Evolutionary conservation across 805 yeast genomes (phyloP).

Genomic region (Kodamaea kakaduensis): DNA sequence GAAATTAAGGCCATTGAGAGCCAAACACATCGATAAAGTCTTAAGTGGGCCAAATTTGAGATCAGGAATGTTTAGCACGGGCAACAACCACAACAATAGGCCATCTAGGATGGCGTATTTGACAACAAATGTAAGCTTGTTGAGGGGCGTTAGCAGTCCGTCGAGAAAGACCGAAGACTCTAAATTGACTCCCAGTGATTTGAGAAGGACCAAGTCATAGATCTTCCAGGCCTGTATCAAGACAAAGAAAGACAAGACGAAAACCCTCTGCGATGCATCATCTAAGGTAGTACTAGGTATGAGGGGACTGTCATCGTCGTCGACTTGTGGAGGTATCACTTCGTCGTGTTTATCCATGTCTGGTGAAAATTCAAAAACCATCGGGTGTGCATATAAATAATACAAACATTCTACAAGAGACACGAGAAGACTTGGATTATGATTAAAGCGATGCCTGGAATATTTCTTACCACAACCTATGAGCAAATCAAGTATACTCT

Average conservation of each 20-base stretch:
- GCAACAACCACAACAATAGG: slow-evolving; percentile 62
- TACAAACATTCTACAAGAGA: no score
- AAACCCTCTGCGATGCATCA: slow-evolving; percentile 69
- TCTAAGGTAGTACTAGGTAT: slow-evolving; percentile 68
- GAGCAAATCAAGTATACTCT: no score
- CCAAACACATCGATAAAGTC: slow-evolving; percentile 45
- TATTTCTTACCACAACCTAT: no score
- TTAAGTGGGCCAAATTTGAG: slow-evolving; percentile 59
- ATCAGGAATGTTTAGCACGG: slow-evolving; percentile 72
- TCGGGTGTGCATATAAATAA: not conserved
- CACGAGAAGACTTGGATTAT: no score
- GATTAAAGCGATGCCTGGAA: no score
- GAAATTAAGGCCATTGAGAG: slow-evolving; percentile 49
- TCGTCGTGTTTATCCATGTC: slow-evolving; percentile 3
- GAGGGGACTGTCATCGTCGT: slow-evolving; percentile 22
- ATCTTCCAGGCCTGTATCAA: slow-evolving; percentile 84
- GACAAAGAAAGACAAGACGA: slow-evolving; percentile 61
- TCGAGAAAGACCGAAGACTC: slow-evolving; percentile 18
- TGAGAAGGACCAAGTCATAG: slow-evolving; percentile 62
- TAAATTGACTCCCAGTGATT: slow-evolving; percentile 30
- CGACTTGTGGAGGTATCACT: slow-evolving; percentile 1
- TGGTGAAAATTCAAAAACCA: slow-evolving; percentile 1
- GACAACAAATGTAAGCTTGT: slow-evolving; percentile 53
- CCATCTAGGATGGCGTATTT: slow-evolving; percentile 77
- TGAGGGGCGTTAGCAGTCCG: slow-evolving; percentile 38